These are phyloP conservation scores for Fusarium euwallaceae DNA, from an alignment of 2,329 filamentous ascomycete species.

Conservation along the genomic window DNA sequence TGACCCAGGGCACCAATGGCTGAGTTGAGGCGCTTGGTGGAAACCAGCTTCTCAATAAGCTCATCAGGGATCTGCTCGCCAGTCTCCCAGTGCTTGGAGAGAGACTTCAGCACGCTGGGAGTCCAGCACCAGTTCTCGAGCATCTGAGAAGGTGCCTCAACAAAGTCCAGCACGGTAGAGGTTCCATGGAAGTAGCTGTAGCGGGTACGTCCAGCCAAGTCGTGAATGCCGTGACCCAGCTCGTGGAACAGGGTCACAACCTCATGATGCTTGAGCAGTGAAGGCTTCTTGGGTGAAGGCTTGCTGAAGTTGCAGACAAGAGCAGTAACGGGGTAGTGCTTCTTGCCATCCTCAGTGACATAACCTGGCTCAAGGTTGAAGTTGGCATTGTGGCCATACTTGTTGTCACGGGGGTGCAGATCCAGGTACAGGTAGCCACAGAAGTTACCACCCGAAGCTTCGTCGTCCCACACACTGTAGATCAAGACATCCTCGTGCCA, in stretches of 20 bases:
- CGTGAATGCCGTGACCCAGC: conserved; percentile 78
- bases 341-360: conserved; percentile 74
- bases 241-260: conserved; percentile 88
- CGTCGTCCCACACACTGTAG: conserved; percentile 86
- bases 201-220: conserved; percentile 72
- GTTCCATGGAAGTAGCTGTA: conserved; percentile 78
- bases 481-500: conserved; percentile 89
- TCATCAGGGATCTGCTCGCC: conserved; percentile 79
- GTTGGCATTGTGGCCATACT: conserved; percentile 88
- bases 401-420: conserved; percentile 82
- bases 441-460: conserved; percentile 77
- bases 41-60: conserved; percentile 79
- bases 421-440: conserved; percentile 88
- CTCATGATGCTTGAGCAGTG: conserved; percentile 84
- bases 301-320: conserved; percentile 90
- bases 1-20: conserved; percentile 84
- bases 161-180: conserved; percentile 75
- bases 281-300: conserved; percentile 80
- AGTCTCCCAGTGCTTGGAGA: conserved; percentile 81
- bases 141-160: conserved; percentile 80
- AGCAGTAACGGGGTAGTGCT: conserved; percentile 82
- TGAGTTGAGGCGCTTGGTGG: conserved; percentile 84
- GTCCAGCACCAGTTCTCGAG: conserved; percentile 84
- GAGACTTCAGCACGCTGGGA: conserved; percentile 71
- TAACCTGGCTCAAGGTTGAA: conserved; percentile 84